Conservation (phyloP, 2,329 filamentous ascomycete species). For the Fusarium sp. region DNA sequence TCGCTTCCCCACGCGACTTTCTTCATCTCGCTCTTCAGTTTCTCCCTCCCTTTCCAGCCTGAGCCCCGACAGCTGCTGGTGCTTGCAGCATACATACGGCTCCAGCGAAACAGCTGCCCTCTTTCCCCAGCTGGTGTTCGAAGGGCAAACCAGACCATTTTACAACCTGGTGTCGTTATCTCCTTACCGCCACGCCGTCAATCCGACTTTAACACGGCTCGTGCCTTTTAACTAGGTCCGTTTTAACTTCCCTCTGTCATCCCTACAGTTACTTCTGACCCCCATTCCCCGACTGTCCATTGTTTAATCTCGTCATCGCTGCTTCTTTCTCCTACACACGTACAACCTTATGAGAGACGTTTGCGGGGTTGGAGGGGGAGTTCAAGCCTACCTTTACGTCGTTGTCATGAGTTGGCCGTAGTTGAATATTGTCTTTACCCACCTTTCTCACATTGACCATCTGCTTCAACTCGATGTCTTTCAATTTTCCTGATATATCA, state of each 20-base stretch:
- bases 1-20: slow-evolving; percentile 49
- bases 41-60: slow-evolving; percentile 45
- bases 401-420: slow-evolving; percentile 42
- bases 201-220: slow-evolving; percentile 34
- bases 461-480: slow-evolving; percentile 23
- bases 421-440: slow-evolving; percentile 36
- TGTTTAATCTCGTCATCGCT: slow-evolving; percentile 32
- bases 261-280: slow-evolving; percentile 21
- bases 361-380: slow-evolving; percentile 44
- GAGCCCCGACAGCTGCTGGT: slow-evolving; percentile 45
- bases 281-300: slow-evolving; percentile 33
- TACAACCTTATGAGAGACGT: slow-evolving; percentile 43
- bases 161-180: slow-evolving; percentile 42
- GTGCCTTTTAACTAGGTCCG: slow-evolving; percentile 45
- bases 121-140: slow-evolving; percentile 38
- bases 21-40: slow-evolving; percentile 47
- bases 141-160: slow-evolving; percentile 44
- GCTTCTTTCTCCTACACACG: slow-evolving; percentile 30
- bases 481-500: slow-evolving; percentile 34
- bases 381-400: slow-evolving; percentile 34
- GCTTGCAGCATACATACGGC: slow-evolving; percentile 49
- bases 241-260: slow-evolving; percentile 38
- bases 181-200: slow-evolving; percentile 44
- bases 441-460: slow-evolving; percentile 19
- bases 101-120: slow-evolving; percentile 47